Conservation (phyloP, 1,284 basidiomycete genomes). For the Puccinia polysora region DNA sequence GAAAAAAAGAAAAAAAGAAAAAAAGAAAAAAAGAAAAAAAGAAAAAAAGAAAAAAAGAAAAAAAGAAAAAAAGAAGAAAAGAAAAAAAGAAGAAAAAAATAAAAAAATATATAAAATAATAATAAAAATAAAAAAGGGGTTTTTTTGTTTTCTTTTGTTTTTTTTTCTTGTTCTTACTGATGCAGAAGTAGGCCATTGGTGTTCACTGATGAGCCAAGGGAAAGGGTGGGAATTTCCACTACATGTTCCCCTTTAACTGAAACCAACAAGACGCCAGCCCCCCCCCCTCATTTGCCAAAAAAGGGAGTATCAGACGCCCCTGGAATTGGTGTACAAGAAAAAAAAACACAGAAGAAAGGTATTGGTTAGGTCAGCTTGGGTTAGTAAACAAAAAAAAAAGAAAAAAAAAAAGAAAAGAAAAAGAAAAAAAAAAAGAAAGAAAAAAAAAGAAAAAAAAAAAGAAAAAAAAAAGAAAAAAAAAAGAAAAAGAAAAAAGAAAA, state of each 20-base stretch:
- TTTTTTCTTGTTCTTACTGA: too few species aligned
- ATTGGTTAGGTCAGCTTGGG: too few species aligned
- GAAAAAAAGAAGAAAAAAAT: not conserved
- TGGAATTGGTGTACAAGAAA: too few species aligned
- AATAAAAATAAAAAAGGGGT: not conserved
- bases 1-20: not conserved
- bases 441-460: not conserved
- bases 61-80: not conserved
- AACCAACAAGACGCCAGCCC: too few species aligned
- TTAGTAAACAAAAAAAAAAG: not conserved
- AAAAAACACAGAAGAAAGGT: too few species aligned
- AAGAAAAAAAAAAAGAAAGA: not conserved
- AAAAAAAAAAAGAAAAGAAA: not conserved
- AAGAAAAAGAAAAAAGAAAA: not conserved
- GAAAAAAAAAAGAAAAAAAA: not conserved
- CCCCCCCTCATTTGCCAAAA: too few species aligned
- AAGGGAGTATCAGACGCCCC: too few species aligned
- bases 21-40: not conserved
- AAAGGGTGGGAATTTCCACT: too few species aligned
- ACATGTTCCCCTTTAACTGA: too few species aligned
- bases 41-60: not conserved
- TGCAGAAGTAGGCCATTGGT: too few species aligned
- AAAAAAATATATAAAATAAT: not conserved
- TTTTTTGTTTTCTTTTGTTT: not conserved
- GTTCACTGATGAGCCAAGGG: too few species aligned